phyloP scores from a whole-genome alignment of 2,329 filamentous ascomycete species.

The Ophiostoma australiae region DNA sequence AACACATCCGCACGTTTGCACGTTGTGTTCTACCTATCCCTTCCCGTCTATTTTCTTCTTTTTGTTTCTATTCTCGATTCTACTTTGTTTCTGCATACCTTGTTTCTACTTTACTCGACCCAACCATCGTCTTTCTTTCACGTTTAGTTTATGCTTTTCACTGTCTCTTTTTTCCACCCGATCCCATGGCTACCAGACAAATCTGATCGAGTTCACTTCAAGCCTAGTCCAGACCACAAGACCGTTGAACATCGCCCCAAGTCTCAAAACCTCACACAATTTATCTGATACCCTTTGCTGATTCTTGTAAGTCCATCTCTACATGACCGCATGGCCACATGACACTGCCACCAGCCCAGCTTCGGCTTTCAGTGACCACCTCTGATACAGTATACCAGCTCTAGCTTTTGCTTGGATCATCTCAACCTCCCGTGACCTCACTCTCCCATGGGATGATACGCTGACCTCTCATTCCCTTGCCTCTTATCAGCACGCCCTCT shows the following conservation, averaged over 20 bases:
- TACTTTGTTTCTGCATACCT: neutral
- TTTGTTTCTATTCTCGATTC: neutral
- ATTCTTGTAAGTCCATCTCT: neutral
- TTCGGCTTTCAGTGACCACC: neutral
- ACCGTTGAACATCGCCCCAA: neutral
- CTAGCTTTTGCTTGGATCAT: neutral
- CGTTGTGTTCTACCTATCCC: conserved; percentile 16
- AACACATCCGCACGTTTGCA: conserved; percentile 11
- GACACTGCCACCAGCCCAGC: neutral
- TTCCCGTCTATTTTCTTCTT: neutral
- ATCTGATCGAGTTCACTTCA: conserved; percentile 9
- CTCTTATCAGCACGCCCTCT: conserved; percentile 5
- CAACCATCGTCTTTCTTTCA: neutral
- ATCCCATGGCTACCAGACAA: conserved; percentile 9
- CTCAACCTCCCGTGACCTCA: neutral
- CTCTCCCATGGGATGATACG: neutral
- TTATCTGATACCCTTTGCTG: neutral
- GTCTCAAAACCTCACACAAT: neutral
- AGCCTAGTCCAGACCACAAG: conserved; percentile 4
- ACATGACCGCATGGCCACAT: neutral
- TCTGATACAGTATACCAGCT: neutral
- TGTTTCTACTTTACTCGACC: too few relatives aligned
- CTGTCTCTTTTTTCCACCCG: conserved; percentile 11
- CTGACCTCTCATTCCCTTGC: neutral
- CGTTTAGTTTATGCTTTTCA: neutral